Evolutionary conservation across 306 rosid genomes (phyloP).

Genomic region (Lotus japonicus): DNA sequence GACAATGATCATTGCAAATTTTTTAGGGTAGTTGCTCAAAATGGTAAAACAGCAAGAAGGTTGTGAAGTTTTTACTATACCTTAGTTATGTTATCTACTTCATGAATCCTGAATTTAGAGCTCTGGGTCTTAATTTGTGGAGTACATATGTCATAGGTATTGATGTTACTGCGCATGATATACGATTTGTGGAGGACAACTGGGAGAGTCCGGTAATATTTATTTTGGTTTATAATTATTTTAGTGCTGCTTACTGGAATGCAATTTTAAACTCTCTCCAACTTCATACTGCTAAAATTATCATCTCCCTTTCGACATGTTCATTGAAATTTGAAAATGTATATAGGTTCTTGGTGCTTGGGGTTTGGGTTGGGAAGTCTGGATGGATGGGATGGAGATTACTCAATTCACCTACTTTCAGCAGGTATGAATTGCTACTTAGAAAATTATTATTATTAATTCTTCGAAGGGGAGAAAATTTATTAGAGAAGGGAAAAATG

Average conservation of each 20-base stretch:
- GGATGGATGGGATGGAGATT: slow-evolving; percentile 99
- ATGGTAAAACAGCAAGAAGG: neutral
- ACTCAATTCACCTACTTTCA: slow-evolving; percentile 97
- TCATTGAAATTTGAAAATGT: slow-evolving; percentile 4
- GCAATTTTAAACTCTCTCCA: neutral
- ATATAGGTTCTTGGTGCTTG: slow-evolving; percentile 95
- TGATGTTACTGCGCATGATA: slow-evolving; percentile 81
- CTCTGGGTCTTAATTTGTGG: slow-evolving; percentile 21
- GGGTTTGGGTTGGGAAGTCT: slow-evolving; percentile 99
- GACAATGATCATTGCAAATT: neutral
- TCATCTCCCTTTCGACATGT: neutral
- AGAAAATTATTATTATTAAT: neutral
- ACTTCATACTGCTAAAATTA: neutral
- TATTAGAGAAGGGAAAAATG: neutral
- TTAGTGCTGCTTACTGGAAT: slow-evolving; percentile 6
- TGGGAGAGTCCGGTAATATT: slow-evolving; percentile 99
- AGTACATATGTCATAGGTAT: slow-evolving; percentile 54
- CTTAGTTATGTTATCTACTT: slow-evolving; percentile 6
- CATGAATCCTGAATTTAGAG: neutral
- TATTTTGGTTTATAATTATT: slow-evolving; percentile 5
- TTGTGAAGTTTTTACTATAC: neutral
- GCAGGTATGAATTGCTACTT: slow-evolving; percentile 54
- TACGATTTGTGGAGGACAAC: slow-evolving; percentile 96
- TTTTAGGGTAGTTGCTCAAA: neutral
- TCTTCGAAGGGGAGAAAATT: neutral